phyloP scores from a whole-genome alignment of 805 yeast species.

The Candida namnaoensis region DNA sequence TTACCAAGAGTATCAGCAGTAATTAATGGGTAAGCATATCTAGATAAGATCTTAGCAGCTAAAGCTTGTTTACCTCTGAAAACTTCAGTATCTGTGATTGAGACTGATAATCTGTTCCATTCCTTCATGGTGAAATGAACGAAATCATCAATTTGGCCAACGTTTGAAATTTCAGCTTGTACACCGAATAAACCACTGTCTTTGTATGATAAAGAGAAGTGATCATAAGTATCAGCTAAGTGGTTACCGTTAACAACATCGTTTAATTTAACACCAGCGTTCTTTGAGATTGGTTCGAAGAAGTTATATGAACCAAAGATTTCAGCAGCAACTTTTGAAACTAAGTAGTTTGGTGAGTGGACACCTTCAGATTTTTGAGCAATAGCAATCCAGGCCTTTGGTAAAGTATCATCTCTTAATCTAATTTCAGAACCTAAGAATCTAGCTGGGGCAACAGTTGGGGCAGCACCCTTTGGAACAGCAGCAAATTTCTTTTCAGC shows the following conservation, averaged over 20 bases:
- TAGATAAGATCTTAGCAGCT: constrained; percentile 52
- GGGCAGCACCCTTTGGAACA: constrained; percentile 43
- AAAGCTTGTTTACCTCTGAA: constrained; percentile 67
- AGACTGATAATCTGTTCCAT: constrained; percentile 79
- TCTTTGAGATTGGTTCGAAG: constrained; percentile 43
- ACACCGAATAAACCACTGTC: constrained; percentile 85
- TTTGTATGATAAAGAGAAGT: constrained; percentile 65
- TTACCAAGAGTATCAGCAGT: constrained; percentile 51
- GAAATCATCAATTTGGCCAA: constrained; percentile 60
- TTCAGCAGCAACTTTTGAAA: constrained; percentile 66
- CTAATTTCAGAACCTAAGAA: constrained; percentile 84
- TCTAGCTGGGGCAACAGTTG: constrained; percentile 41
- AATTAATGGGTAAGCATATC: constrained; percentile 38
- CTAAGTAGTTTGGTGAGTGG: constrained; percentile 54
- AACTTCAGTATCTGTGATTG: constrained; percentile 70
- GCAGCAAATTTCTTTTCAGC: constrained; percentile 42
- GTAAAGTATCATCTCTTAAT: constrained; percentile 81
- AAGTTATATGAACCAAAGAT: constrained; percentile 49
- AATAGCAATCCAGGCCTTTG: constrained; percentile 70
- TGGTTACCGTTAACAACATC: constrained; percentile 64
- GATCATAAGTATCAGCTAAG: constrained; percentile 61
- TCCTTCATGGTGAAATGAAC: constrained; percentile 76
- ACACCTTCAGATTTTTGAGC: constrained; percentile 68
- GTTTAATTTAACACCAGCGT: constrained; percentile 63
- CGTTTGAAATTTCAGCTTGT: constrained; percentile 54